Evolutionary conservation across 1,284 basidiomycete species (phyloP), one percentile per base, ranked within the genome.

Genomic region (Ceratobasidium sp.): DNA sequence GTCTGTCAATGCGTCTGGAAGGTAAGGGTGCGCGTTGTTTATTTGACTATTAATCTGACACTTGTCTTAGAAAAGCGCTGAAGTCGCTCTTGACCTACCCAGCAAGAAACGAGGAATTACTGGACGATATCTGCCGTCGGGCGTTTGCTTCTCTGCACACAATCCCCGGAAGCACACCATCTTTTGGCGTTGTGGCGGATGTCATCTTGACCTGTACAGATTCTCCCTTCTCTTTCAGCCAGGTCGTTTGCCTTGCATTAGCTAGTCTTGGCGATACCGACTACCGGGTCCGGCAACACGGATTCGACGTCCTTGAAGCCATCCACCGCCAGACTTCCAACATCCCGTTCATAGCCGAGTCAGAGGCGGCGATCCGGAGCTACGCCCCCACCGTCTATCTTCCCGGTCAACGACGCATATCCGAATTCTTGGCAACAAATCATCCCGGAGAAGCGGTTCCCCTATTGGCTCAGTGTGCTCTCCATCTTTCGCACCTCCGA

Each of bases 241-340:
- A 97, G 82, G 87, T 91, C 12, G 88, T 92, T n/a, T 96, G 93
- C 81, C 87, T 97, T 4, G 94, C 93, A 0, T 86, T 98, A 12
- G 92, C 94, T 27, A 97, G 97, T 83, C 88, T 98, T 2, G 94
- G 94, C 48, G 94, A 97, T 83, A 90, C 91, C 1, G 88, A 90
- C 44, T 82, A 88, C 1, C 87, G 88, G 41, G 90, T 93, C 59
- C 92, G 96, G 6, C 88, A 89, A n/a, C 89, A 90, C 65, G 93
- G 96, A 0, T 93, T 97, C 83, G 88, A 91, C 78, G 89, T 95
- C 78, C 87, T 97, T n/a, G 92, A 94, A 80, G 88, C 89, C 23
- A 88, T 93, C 60, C 67, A 77, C 41, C 75, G 71, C 10, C 71
- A 74, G 38, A 77, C 64, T 1, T 77, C 59, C 38, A 27, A 44